Conservation (phyloP, 306 rosid species). For the Spatholobus suberectus region DNA sequence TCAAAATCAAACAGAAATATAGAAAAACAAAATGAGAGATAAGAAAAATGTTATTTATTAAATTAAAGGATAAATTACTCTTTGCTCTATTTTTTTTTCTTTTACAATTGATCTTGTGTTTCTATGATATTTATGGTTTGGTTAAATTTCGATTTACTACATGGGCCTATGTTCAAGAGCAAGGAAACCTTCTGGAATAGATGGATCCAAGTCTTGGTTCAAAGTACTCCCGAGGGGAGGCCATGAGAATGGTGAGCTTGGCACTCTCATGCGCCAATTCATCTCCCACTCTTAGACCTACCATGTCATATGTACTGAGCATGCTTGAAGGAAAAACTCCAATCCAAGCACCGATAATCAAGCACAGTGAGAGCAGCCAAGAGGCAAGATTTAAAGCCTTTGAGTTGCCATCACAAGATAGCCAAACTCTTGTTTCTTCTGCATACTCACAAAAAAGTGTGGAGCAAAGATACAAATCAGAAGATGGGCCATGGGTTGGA, state of each 20-base stretch:
- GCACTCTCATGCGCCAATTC: slow-evolving; percentile 78
- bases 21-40: background rate
- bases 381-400: slow-evolving; percentile 67
- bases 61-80: background rate
- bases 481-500: slow-evolving; percentile 62
- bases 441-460: slow-evolving; percentile 48
- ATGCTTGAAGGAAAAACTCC: slow-evolving; percentile 84
- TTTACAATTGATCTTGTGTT: background rate
- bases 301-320: slow-evolving; percentile 78
- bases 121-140: background rate
- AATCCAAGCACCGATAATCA: slow-evolving; percentile 51
- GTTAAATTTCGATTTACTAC: slow-evolving; percentile 5
- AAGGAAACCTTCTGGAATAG: slow-evolving; percentile 75
- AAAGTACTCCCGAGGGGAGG: slow-evolving; percentile 61
- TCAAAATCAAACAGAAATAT: background rate
- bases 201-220: slow-evolving; percentile 73
- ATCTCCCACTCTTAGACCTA: slow-evolving; percentile 78
- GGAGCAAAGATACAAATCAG: slow-evolving; percentile 41
- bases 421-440: slow-evolving; percentile 55
- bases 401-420: slow-evolving; percentile 58
- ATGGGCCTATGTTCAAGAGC: slow-evolving; percentile 85
- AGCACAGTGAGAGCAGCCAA: slow-evolving; percentile 35
- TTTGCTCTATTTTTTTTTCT: background rate
- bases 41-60: background rate
- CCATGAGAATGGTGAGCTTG: slow-evolving; percentile 65